A percentile compares a stretch with the other conserved stretches of the same genome.
Evolutionary conservation across 2,329 filamentous ascomycete species (phyloP).

Genomic region (Xylaria digitata): DNA sequence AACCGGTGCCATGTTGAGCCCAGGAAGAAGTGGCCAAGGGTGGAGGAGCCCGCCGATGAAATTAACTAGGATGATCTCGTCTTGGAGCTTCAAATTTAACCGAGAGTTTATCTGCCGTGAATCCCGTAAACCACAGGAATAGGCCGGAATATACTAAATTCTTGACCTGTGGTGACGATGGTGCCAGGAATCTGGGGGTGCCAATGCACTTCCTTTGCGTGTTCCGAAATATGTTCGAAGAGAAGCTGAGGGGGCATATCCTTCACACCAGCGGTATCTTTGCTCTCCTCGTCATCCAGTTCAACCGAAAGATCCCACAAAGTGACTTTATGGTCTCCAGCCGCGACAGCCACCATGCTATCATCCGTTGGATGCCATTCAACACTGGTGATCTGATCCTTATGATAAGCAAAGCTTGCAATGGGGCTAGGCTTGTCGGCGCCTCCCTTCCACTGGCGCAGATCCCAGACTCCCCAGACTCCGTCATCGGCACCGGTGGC

Average conservation of each 20-base stretch:
- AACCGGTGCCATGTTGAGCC: neutral
- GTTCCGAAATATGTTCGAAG: slow-evolving; percentile 96
- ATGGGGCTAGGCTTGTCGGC: slow-evolving; percentile 77
- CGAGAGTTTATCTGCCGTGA: slow-evolving; percentile 44
- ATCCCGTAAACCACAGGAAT: slow-evolving; percentile 75
- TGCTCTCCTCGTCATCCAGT: slow-evolving; percentile 95
- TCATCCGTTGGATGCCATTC: slow-evolving; percentile 99
- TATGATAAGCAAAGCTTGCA: slow-evolving; percentile 95
- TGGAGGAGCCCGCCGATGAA: neutral
- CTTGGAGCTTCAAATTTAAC: neutral
- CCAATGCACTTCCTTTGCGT: slow-evolving; percentile 97
- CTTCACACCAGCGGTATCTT: slow-evolving; percentile 84
- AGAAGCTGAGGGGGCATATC: slow-evolving; percentile 94
- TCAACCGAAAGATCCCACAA: slow-evolving; percentile 98
- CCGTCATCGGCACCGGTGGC: slow-evolving; percentile 95
- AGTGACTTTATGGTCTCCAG: slow-evolving; percentile 92
- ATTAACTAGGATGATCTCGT: neutral
- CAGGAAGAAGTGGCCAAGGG: neutral
- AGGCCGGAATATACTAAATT: slow-evolving; percentile 87
- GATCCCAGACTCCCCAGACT: slow-evolving; percentile 94
- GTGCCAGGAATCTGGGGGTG: slow-evolving; percentile 94
- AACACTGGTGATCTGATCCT: slow-evolving; percentile 93
- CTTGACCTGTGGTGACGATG: slow-evolving; percentile 88
- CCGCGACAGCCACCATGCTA: slow-evolving; percentile 91
- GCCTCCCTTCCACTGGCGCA: slow-evolving; percentile 89